phyloP scores from a whole-genome alignment of 305 asterid genomes.

The Ilex paraguariensis region DNA sequence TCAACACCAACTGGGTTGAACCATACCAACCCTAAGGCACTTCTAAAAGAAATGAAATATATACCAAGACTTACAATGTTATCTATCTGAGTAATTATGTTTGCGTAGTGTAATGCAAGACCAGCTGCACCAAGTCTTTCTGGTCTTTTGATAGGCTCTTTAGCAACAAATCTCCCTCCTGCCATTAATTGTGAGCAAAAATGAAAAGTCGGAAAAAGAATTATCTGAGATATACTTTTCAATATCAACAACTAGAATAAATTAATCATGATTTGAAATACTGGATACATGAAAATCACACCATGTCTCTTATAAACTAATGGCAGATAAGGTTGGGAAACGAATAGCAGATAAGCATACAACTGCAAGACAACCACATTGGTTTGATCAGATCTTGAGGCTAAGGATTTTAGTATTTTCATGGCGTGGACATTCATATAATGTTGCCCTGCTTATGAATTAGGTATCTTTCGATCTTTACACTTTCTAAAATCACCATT shows the following conservation, averaged over 20 bases:
- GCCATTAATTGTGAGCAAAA: slow-evolving; percentile 13
- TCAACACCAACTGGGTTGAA: too few relatives aligned
- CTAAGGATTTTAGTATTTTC: too few relatives aligned
- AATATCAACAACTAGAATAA: background rate
- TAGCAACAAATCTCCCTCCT: slow-evolving; percentile 48
- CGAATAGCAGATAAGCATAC: too few relatives aligned
- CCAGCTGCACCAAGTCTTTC: slow-evolving; percentile 91
- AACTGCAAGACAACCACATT: too few relatives aligned
- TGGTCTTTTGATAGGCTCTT: slow-evolving; percentile 42
- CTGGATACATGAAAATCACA: background rate
- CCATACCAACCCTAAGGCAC: too few relatives aligned
- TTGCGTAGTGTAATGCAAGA: slow-evolving; percentile 95
- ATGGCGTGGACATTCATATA: too few relatives aligned
- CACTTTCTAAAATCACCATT: too few relatives aligned
- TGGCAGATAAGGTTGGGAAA: too few relatives aligned
- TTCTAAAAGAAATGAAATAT: too few relatives aligned
- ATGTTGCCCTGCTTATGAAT: too few relatives aligned
- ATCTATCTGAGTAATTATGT: slow-evolving; percentile 85
- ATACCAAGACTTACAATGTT: slow-evolving; percentile 45
- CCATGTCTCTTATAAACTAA: background rate
- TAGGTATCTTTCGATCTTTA: too few relatives aligned
- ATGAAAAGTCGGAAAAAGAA: slow-evolving; percentile 7
- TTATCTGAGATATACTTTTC: background rate
- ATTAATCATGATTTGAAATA: background rate
- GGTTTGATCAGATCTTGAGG: too few relatives aligned